Percentiles rank a stretch among this genome's conserved stretches.
phyloP scores from a whole-genome alignment of 331 rosid species.

The Rhamnella rubrinervis region DNA sequence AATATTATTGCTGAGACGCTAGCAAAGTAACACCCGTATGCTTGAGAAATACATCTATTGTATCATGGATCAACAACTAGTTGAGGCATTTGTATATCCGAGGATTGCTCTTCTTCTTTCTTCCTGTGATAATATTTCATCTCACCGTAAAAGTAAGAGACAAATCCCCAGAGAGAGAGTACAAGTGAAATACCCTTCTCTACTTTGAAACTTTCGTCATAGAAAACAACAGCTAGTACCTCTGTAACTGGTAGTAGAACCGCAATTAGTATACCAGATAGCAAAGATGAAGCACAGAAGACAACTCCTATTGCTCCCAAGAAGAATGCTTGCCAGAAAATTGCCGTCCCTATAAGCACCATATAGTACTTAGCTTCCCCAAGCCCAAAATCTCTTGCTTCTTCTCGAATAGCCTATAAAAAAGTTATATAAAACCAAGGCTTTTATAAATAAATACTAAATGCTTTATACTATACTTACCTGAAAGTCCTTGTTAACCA shows the following conservation, averaged over 20 bases:
- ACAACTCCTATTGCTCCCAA: slow-evolving; percentile 68
- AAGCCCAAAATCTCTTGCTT: slow-evolving; percentile 44
- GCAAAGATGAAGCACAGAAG: slow-evolving; percentile 60
- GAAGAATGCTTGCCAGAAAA: slow-evolving; percentile 66
- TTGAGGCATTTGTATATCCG: slow-evolving; percentile 12
- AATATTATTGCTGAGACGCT: too few relatives aligned
- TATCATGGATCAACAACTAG: slow-evolving; percentile 18
- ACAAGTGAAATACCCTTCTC: slow-evolving; percentile 62
- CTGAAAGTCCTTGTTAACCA: slow-evolving; percentile 72
- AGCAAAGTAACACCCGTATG: too few relatives aligned
- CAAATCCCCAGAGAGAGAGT: slow-evolving; percentile 73
- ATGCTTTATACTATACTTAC: slow-evolving; percentile 19
- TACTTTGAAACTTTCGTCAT: slow-evolving; percentile 52
- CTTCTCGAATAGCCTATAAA: slow-evolving; percentile 60
- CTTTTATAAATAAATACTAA: not conserved
- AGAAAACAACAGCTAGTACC: slow-evolving; percentile 58
- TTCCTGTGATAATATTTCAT: slow-evolving; percentile 30
- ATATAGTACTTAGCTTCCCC: slow-evolving; percentile 57
- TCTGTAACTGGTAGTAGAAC: slow-evolving; percentile 51
- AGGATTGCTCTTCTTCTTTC: not conserved
- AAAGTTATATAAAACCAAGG: not conserved
- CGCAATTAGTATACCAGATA: slow-evolving; percentile 55
- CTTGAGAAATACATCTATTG: too few relatives aligned
- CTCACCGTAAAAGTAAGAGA: slow-evolving; percentile 70
- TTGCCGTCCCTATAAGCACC: slow-evolving; percentile 46